A percentile compares a stretch with the other conserved stretches of the same genome.
phyloP scores from a whole-genome alignment of 1,284 basidiomycete species.

The Lentinus polychrous region DNA sequence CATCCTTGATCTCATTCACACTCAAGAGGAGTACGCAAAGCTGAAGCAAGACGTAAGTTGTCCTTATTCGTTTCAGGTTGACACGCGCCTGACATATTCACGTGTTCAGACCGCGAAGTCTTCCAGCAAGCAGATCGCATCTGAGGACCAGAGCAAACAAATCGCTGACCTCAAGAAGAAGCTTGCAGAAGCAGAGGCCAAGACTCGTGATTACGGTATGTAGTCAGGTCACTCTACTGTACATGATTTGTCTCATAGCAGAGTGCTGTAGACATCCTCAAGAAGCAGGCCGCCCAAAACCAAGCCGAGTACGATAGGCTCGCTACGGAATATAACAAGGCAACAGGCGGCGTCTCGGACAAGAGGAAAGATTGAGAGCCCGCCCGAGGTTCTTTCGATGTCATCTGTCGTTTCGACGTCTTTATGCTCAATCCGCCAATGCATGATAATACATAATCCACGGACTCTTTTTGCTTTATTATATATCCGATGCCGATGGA shows the following conservation, averaged over 20 bases:
- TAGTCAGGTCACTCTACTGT: slow-evolving; percentile 9
- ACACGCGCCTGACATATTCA: background rate
- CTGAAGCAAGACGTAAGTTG: slow-evolving; percentile 63
- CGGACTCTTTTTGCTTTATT: too few species aligned
- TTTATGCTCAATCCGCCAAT: too few species aligned
- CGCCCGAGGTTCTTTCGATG: too few species aligned
- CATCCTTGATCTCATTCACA: slow-evolving; percentile 84
- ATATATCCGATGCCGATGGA: too few species aligned
- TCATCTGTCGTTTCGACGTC: too few species aligned
- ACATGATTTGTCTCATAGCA: background rate
- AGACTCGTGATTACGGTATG: slow-evolving; percentile 68
- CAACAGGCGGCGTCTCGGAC: slow-evolving; percentile 49
- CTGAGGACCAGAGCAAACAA: slow-evolving; percentile 49
- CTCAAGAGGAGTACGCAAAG: slow-evolving; percentile 82
- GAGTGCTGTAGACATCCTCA: slow-evolving; percentile 54
- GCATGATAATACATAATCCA: too few species aligned
- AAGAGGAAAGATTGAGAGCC: slow-evolving; percentile 36
- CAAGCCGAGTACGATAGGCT: slow-evolving; percentile 76
- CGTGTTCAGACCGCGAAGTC: slow-evolving; percentile 16
- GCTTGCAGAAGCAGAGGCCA: slow-evolving; percentile 37
- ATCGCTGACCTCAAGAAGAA: slow-evolving; percentile 62
- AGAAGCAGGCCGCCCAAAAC: slow-evolving; percentile 77
- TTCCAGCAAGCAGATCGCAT: slow-evolving; percentile 12
- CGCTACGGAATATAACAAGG: slow-evolving; percentile 69
- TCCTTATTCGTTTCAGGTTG: background rate